phyloP scores from a whole-genome alignment of 2,329 filamentous ascomycete genomes.

The Colletotrichum australisinense region DNA sequence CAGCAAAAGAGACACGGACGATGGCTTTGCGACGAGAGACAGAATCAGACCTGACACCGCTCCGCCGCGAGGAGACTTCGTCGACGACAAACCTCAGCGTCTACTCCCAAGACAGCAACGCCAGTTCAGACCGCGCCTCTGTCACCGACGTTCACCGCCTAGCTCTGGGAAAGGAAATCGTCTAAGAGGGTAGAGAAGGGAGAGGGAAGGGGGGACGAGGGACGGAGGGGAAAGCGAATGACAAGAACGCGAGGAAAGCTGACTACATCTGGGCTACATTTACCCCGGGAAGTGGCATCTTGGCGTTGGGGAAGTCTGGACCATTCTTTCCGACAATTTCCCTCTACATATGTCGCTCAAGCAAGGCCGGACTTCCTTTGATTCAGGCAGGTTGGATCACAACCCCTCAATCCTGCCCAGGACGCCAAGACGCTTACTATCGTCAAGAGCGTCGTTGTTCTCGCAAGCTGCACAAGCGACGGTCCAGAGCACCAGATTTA shows the following conservation, averaged over 20 bases:
- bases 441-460: background rate
- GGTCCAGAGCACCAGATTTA: constrained; percentile 19
- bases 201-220: constrained; percentile 1
- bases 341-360: background rate
- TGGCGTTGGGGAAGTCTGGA: constrained; percentile 20
- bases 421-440: constrained; percentile 32
- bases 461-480: constrained; percentile 12
- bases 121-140: constrained; percentile 18
- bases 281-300: constrained; percentile 11
- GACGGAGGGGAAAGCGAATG: background rate
- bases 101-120: constrained; percentile 21
- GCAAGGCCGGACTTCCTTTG: constrained; percentile 8
- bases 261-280: constrained; percentile 9
- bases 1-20: constrained; percentile 12
- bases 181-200: constrained; percentile 1
- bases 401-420: constrained; percentile 22
- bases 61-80: constrained; percentile 23
- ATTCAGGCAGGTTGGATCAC: constrained; percentile 16
- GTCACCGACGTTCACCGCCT: constrained; percentile 25
- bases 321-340: background rate
- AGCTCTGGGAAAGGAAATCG: constrained; percentile 22
- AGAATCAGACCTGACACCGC: constrained; percentile 25
- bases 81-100: constrained; percentile 25
- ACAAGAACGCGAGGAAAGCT: background rate
- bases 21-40: constrained; percentile 20